A percentile compares a stretch with the other conserved stretches of the same genome.
These are phyloP conservation scores for Debaryomyces hansenii DNA, from an alignment of 805 yeast genomes.

Conservation along the genomic window DNA sequence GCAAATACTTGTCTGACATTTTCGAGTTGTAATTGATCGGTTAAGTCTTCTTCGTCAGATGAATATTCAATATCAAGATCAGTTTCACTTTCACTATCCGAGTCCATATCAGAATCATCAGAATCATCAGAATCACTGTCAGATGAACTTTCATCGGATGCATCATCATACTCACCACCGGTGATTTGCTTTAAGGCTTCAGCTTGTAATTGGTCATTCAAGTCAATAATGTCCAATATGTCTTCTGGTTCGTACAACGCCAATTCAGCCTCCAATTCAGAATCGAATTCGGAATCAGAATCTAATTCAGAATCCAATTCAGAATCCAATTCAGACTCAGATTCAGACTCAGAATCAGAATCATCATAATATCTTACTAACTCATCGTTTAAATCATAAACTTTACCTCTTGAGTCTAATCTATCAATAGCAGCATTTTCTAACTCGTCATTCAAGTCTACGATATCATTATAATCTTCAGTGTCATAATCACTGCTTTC, in stretches of 20 bases:
- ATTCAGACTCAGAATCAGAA: slow-evolving; percentile 18
- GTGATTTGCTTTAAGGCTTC: slow-evolving; percentile 25
- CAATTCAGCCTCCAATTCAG: slow-evolving; percentile 8
- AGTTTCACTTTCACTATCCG: slow-evolving; percentile 16
- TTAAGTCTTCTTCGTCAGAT: slow-evolving; percentile 27
- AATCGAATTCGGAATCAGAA: slow-evolving; percentile 9
- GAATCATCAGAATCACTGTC: slow-evolving; percentile 16
- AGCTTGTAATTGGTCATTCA: slow-evolving; percentile 40
- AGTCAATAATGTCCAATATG: slow-evolving; percentile 32
- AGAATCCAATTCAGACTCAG: too few species aligned
- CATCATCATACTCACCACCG: background rate
- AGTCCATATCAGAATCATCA: slow-evolving; percentile 12
- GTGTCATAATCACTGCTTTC: slow-evolving; percentile 10
- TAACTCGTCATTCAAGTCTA: slow-evolving; percentile 37
- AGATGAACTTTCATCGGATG: slow-evolving; percentile 2
- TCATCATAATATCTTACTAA: slow-evolving; percentile 26
- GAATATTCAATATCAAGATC: slow-evolving; percentile 26
- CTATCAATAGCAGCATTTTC: slow-evolving; percentile 28
- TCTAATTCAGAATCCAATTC: slow-evolving; percentile 13
- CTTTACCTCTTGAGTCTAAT: slow-evolving; percentile 23
- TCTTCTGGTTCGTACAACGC: slow-evolving; percentile 29
- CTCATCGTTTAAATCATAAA: slow-evolving; percentile 31
- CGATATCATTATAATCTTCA: slow-evolving; percentile 13
- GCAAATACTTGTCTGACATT: slow-evolving; percentile 35
- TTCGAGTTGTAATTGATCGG: slow-evolving; percentile 36